These are phyloP conservation scores for Starmerella kuoi DNA, from an alignment of 805 yeast genomes.

Conservation along the genomic window DNA sequence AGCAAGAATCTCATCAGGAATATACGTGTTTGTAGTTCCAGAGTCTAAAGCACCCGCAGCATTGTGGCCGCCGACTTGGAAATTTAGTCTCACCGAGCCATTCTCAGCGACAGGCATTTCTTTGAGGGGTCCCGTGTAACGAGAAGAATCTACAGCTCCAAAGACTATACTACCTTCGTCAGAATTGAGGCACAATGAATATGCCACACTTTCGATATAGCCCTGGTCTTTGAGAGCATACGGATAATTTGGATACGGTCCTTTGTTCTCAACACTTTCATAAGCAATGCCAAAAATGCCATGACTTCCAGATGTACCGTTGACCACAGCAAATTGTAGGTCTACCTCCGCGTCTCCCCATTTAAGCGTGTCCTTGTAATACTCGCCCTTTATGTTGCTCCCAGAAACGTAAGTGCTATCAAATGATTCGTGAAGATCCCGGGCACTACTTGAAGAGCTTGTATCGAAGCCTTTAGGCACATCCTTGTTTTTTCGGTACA, in stretches of 20 bases:
- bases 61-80: constrained; percentile 9
- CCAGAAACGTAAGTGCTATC: neutral
- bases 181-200: constrained; percentile 36
- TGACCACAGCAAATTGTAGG: neutral
- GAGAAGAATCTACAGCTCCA: constrained; percentile 58
- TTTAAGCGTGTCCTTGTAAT: neutral
- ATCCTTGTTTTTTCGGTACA: neutral
- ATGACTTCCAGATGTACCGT: neutral
- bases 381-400: neutral
- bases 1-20: constrained; percentile 28
- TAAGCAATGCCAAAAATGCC: neutral
- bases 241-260: constrained; percentile 27
- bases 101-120: constrained; percentile 1
- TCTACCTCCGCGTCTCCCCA: neutral
- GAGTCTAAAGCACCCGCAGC: constrained; percentile 33
- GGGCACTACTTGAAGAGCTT: neutral
- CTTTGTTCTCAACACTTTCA: neutral
- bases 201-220: constrained; percentile 32
- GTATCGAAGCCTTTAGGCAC: neutral
- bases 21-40: constrained; percentile 37
- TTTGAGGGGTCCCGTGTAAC: constrained; percentile 39
- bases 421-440: neutral
- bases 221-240: constrained; percentile 31
- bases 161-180: constrained; percentile 28
- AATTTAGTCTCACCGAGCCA: constrained; percentile 9